Evolutionary conservation across 2,329 filamentous ascomycete genomes (phyloP), one percentile per base, ranked within the genome.

Genomic region (Talaromyces funiculosus): DNA sequence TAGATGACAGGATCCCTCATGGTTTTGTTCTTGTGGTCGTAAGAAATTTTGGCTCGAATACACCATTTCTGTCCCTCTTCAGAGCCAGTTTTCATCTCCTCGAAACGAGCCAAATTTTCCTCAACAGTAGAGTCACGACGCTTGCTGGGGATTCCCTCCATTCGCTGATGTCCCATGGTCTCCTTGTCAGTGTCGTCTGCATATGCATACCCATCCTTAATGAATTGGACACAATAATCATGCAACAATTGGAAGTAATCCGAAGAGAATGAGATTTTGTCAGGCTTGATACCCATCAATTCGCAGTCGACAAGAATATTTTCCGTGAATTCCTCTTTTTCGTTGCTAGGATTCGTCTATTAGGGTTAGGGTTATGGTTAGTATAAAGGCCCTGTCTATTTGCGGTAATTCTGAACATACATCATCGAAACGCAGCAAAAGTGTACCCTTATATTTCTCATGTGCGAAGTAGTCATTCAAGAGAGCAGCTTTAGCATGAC

Each of bases 391-490:
- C n/a, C n/a, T n/a, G n/a, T n/a, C n/a, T n/a, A 37, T 37, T 5
- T 37, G 35, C 12, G 6, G 35, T 12, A 37, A 14, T n/a, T 26
- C 3, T n/a, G 24, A 10, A 47, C 43, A 26, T 47, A 47, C 43
- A 40, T 99, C 94, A 73, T 99, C 94, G 71, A 99, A 94, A 62
- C 94, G 90, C 54, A 97, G 85, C 62, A 95, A 86, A 68, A 99
- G 82, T 69, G 89, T 95, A 69, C 94, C 94, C 63, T 93, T 87
- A 81, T 96, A 96, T 68, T 91, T 90, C 73, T 92, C 88, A 75
- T 97, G 92, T 47, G 92, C 93, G 68, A 97, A 97, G 82, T 96
- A 97, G 75, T 97, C 92, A 79, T 94, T 96, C 61, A 97, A 85
- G 59, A 96, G 82, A 5, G 92, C 92, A 31, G 92, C 92, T 79